Evolutionary conservation across 2,329 filamentous ascomycete genomes (phyloP), one percentile per base, ranked within the genome.

Genomic region (Thermochaetoides dissita): DNA sequence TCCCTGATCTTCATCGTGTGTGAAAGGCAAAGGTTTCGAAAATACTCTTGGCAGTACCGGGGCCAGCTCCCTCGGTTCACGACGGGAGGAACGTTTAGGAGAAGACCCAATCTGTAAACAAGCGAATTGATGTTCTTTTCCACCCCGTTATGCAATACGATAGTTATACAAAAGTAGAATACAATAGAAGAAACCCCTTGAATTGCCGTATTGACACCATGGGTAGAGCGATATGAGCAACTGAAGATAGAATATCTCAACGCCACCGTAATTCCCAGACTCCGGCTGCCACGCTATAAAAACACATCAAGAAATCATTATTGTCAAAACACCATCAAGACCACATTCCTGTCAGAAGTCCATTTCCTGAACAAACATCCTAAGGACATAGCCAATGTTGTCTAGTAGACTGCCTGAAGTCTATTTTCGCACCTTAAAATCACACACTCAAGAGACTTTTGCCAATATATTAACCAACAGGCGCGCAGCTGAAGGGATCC

Each of bases 401-500:
- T 24, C 5, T 5, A 24, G 17, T 24, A 24, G 5, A 24, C 17
- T 5, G 5, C 17, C 17, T 24, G 17, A 24, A 5, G 17, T 5
- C 17, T 24, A 24, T 24, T 24, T 24, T 24, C 17, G 17, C 17
- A 24, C 17, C 17, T 24, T 3, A 24, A 24, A 24, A 5, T 5
- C 17, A 24, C 17, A 24, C 17, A 5, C 17, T 5, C 17, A 24
- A 24, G 17, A 24, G 17, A 24, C 17, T 24, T 24, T 24, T 24
- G 17, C 17, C 17, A 24, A 24, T 3, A 24, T 5, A 24, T 24
- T 24, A 24, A 24, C 17, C 17, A 24, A 49, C 10, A 6, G 48
- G 45, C 10, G 46, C 45, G 36, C 51, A 53, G 43, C 49, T 51
- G 32, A 48, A 53, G 7, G 51, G 50, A 10, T 48, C 41, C 6